Base-by-base conservation (phyloP, 2,329 filamentous ascomycete species). In the Exophiala xenobiotica region DNA sequence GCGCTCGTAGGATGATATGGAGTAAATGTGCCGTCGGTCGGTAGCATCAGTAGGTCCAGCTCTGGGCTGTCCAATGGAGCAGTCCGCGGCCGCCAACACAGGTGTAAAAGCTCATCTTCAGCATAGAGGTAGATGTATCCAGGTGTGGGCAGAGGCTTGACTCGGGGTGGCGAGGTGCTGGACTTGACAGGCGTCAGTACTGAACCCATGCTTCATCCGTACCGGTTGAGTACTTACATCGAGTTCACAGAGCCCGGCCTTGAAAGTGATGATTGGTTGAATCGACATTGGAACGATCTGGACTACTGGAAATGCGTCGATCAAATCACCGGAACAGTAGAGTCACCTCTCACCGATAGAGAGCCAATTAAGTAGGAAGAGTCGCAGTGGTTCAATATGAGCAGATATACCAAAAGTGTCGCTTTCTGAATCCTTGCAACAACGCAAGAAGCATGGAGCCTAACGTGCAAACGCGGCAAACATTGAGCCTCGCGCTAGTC, bases 51-150 rank as follows among this genome's bases (percentile, higher is more conserved):
- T 29, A 99, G 81, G 68, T 99, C 91, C 57, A 96, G 74, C 54
- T 93, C 87, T 51, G 91, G 86, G 53, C 87, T 74, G 57, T 87
- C 81, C 60, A 89, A 72, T 18, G 85, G 76, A 52, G 82, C 81
- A 61, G 78, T 80, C 61, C 93, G 86, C 64, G 88, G 85, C 60
- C 91, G 87, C 95, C 95, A 99, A 81, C 91, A 96, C 75, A 99
- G 96, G 75, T 96, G 91, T 55, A 95, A 79, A 54, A 99, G 81
- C 46, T 96, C 92, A 85, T 96, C 92, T 78, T 95, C 91, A 45
- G 80, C 80, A 72, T 93, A 96, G 48, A 97, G 84, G 70, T 95
- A 97, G 67, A 97, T 82, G 71, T 95, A 96, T 62, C 92, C 92
- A 4, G 83, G 84, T 6, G 83, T 86, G 22, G 82, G 75, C 61